Percentiles rank a stretch among this genome's conserved stretches.
These are phyloP conservation scores for Sclerotinia trifoliorum DNA, from an alignment of 2,329 filamentous ascomycete species.

Conservation along the genomic window DNA sequence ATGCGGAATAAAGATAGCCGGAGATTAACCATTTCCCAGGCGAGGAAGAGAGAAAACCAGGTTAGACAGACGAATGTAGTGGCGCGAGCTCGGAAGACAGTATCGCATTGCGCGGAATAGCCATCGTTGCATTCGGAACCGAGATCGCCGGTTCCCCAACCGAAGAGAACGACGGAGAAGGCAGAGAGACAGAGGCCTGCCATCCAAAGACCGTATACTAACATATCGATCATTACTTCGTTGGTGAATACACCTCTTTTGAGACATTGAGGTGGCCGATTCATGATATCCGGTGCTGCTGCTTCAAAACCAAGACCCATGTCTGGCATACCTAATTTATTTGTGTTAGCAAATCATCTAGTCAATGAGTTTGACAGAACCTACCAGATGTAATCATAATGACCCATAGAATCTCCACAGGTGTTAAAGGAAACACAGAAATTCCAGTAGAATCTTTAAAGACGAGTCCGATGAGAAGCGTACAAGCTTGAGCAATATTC, in stretches of 20 bases:
- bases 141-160: constrained; percentile 55
- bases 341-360: not conserved
- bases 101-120: constrained; percentile 55
- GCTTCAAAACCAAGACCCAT: constrained; percentile 83
- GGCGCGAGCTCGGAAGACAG: constrained; percentile 68
- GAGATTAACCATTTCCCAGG: constrained; percentile 75
- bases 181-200: constrained; percentile 63
- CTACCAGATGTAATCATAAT: constrained; percentile 84
- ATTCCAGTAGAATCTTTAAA: constrained; percentile 71
- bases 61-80: constrained; percentile 73
- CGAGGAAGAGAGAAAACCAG: constrained; percentile 73
- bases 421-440: constrained; percentile 82
- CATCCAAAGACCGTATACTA: constrained; percentile 78
- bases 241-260: constrained; percentile 72
- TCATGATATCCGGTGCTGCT: constrained; percentile 74
- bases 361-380: not conserved
- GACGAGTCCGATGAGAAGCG: constrained; percentile 75
- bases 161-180: constrained; percentile 65
- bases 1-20: constrained; percentile 74
- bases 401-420: constrained; percentile 88
- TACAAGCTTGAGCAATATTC: constrained; percentile 81
- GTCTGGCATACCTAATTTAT: constrained; percentile 60
- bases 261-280: constrained; percentile 68
- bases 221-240: constrained; percentile 75
- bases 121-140: constrained; percentile 59